These are phyloP conservation scores for Coelastrella sp. DNA, from an alignment of 139 green algal genomes.

Conservation along the genomic window DNA sequence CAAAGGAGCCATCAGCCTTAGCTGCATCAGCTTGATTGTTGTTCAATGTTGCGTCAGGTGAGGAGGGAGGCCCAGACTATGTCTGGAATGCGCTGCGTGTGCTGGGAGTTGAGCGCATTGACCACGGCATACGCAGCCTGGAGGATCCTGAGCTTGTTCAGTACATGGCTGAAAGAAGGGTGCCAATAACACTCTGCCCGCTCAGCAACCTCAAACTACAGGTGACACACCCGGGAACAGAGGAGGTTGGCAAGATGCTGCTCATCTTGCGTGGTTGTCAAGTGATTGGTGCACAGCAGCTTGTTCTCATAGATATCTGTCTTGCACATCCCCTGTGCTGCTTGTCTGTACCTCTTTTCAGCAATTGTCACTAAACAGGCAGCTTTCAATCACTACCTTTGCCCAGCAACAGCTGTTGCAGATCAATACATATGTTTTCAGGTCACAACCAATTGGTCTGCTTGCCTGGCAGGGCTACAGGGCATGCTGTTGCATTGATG, in stretches of 20 bases:
- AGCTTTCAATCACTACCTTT: too few relatives aligned
- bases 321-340: background rate
- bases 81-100: constrained; percentile 65
- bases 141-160: constrained; percentile 71
- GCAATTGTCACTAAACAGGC: too few relatives aligned
- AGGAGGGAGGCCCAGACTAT: constrained; percentile 67
- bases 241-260: background rate
- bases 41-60: constrained; percentile 49
- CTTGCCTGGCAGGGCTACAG: too few relatives aligned
- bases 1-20: too few relatives aligned
- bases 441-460: too few relatives aligned
- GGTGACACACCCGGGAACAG: constrained; percentile 12
- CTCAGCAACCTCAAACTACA: constrained; percentile 75
- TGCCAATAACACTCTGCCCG: constrained; percentile 80
- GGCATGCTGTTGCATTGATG: too few relatives aligned
- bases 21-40: background rate
- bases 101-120: constrained; percentile 65
- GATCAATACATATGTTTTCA: too few relatives aligned
- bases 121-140: constrained; percentile 76
- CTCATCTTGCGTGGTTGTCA: background rate
- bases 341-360: background rate
- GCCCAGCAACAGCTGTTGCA: too few relatives aligned
- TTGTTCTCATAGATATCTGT: background rate
- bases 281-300: background rate
- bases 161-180: constrained; percentile 23